Base-by-base conservation (phyloP, 2,329 filamentous ascomycete genomes). In the Xylariaceae sp. region DNA sequence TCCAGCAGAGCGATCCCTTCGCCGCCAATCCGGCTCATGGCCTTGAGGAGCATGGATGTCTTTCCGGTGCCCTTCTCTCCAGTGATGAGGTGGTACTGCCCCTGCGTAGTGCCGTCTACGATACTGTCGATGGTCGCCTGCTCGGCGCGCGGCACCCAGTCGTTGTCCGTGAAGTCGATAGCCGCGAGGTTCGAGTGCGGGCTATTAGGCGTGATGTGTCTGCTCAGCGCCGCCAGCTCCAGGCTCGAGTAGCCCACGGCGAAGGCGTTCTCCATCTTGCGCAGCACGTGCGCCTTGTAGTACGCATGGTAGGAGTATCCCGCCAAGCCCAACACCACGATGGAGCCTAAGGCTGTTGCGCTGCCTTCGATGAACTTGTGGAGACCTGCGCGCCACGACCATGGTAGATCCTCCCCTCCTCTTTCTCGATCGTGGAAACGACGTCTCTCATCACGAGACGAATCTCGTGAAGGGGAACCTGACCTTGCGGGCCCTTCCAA, bases 61-160 rank as follows among this genome's bases (percentile, higher is more conserved):
- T 98, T 98, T 5, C 92, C 92, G 0, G 87, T 94, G 4, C 92
- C 92, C 65, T 98, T 97, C 58, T 97, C 92, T 31, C 92, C 92
- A 31, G 97, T 80, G 2, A 98, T 70, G 2, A 98, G 73, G 62
- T 92, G 86, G 57, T 98, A 98, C 57, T 94, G 88, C 9, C 92
- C 92, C 31, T 70, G 70, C 18, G 77, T 71, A 3, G 71, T 64
- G 1, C 92, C 92, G 32, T 74, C 67, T 15, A 98, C 76, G 48
- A 98, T 96, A n/a, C 67, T 69, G 60, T 98, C 83, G 46, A 98
- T 82, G 43, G 73, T 78, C 3, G 67, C 61, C 60, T 98, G 92
- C 67, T 98, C 90, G 9, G 84, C 78, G 18, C 90, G 81, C 47
- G 76, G 64, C 35, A 97, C 80, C 92, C 92, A 96, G 53, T 85